Conservation (phyloP, 1,284 basidiomycete species). For the Irpex sp. region DNA sequence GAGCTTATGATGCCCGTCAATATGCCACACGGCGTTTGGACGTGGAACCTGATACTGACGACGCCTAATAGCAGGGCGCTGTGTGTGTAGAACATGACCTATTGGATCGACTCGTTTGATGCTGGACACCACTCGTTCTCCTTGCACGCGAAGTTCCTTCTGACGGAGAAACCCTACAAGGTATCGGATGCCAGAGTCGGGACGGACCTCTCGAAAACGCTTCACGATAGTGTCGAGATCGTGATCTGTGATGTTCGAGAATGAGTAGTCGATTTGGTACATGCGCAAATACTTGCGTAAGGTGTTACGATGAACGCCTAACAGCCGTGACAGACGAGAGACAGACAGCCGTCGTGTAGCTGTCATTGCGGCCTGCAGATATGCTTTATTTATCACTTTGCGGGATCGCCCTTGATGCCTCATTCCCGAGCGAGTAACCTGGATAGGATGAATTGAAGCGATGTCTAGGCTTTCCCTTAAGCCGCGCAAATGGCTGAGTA, state of each 20-base stretch:
- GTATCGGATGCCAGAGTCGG: conserved; percentile 16
- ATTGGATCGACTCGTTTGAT: conserved; percentile 18
- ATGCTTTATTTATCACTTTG: background rate
- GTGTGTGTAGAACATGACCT: conserved; percentile 10
- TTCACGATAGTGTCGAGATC: conserved; percentile 3
- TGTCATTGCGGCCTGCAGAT: background rate
- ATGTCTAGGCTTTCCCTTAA: background rate
- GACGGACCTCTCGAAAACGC: conserved; percentile 3
- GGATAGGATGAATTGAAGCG: background rate
- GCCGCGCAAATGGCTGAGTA: background rate
- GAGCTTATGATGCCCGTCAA: conserved; percentile 48
- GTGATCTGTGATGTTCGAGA: background rate
- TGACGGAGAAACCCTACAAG: background rate
- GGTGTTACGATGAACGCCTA: conserved; percentile 4
- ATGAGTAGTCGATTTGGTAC: conserved; percentile 1
- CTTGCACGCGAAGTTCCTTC: conserved; percentile 13
- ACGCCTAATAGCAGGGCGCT: conserved; percentile 16
- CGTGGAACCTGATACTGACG: conserved; percentile 29
- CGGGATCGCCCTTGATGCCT: background rate
- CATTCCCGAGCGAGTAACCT: background rate
- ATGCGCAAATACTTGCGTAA: background rate
- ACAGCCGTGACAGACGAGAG: background rate
- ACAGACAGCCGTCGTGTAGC: background rate
- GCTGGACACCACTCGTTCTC: conserved; percentile 6
- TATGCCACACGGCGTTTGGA: conserved; percentile 44